Conservation (phyloP, 805 yeast species). For the Danielozyma ontarioensis region DNA sequence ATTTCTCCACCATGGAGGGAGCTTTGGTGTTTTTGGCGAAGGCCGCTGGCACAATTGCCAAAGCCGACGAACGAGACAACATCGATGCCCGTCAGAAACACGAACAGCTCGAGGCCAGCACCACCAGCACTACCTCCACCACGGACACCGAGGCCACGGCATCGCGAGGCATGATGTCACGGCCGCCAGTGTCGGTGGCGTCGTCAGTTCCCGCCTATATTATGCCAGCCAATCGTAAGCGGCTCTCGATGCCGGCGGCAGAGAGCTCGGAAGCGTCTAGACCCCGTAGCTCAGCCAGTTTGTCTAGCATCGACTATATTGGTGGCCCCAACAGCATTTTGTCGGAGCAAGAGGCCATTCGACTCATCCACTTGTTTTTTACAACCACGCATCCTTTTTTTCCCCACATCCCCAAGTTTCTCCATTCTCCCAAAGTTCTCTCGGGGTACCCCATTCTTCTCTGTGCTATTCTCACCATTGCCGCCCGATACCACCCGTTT, state of each 20-base stretch:
- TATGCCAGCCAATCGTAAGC: conserved; percentile 10
- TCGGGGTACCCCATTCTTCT: conserved; percentile 77
- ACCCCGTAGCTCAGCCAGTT: conserved; percentile 41
- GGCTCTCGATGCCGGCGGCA: conserved; percentile 41
- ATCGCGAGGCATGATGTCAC: not conserved
- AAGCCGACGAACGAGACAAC: conserved; percentile 60
- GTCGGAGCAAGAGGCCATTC: conserved; percentile 56
- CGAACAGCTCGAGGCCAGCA: conserved; percentile 38
- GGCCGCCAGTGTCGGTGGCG: not conserved
- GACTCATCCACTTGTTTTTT: conserved; percentile 58
- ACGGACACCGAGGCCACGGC: not conserved
- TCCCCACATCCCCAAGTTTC: conserved; percentile 75
- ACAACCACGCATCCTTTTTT: conserved; percentile 82
- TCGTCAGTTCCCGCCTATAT: conserved; percentile 17
- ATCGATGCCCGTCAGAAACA: conserved; percentile 49
- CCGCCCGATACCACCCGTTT: conserved; percentile 70
- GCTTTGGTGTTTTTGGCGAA: conserved; percentile 70
- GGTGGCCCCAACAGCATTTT: conserved; percentile 51
- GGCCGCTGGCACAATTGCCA: conserved; percentile 73
- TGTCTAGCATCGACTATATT: conserved; percentile 63
- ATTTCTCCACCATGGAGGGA: conserved; percentile 45
- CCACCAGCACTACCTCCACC: not conserved
- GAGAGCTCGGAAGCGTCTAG: conserved; percentile 37
- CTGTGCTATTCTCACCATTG: conserved; percentile 74
- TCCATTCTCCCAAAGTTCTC: conserved; percentile 60